These are phyloP conservation scores for Fusarium ramigenum DNA, from an alignment of 2,329 filamentous ascomycete genomes.

Conservation along the genomic window DNA sequence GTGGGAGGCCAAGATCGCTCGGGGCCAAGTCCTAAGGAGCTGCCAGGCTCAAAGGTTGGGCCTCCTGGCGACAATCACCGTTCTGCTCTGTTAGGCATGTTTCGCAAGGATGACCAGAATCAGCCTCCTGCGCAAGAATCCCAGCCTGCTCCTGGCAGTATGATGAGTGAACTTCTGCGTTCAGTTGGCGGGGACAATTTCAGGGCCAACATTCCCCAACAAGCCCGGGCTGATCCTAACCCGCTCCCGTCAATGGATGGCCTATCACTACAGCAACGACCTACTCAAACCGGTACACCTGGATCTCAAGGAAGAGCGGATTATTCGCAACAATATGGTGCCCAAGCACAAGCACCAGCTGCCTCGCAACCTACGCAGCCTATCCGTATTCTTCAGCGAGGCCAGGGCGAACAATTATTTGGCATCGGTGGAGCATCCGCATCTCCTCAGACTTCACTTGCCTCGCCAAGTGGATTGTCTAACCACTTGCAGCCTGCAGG, in stretches of 20 bases:
- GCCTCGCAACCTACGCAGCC: constrained; percentile 36
- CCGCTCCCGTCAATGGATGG: constrained; percentile 33
- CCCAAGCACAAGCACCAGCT: constrained; percentile 7
- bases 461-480: constrained; percentile 32
- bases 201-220: constrained; percentile 21
- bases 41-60: constrained; percentile 42
- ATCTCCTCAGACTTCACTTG: constrained; percentile 39
- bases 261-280: constrained; percentile 30
- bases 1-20: constrained; percentile 16
- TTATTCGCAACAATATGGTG: constrained; percentile 27
- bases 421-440: constrained; percentile 14
- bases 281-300: constrained; percentile 21
- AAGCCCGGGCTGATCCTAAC: constrained; percentile 23
- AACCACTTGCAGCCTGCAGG: constrained; percentile 30
- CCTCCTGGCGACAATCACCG: constrained; percentile 51
- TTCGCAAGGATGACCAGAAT: constrained; percentile 54
- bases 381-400: constrained; percentile 50
- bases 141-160: constrained; percentile 25
- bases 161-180: constrained; percentile 35
- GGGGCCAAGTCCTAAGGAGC: constrained; percentile 42
- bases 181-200: constrained; percentile 20
- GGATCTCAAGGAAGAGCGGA: constrained; percentile 26
- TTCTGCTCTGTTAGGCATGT: constrained; percentile 62
- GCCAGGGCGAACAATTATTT: constrained; percentile 43
- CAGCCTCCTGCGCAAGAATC: constrained; percentile 11